Evolutionary conservation across 257 asterid genomes (phyloP).

Genomic region (Plantago elongata): DNA sequence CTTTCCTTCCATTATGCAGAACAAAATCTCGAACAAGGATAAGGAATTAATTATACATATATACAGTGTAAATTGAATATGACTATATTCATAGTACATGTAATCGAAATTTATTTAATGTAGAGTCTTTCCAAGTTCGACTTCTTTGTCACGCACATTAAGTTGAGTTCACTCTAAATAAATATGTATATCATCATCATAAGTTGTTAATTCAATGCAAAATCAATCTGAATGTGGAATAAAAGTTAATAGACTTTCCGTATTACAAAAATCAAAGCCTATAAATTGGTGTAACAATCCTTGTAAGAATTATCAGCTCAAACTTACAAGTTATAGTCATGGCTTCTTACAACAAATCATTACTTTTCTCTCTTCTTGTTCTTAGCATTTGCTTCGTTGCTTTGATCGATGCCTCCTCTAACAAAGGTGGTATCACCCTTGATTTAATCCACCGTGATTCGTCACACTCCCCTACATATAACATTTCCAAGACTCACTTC

Average conservation of each 20-base stretch:
- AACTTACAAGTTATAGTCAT: constrained; percentile 3
- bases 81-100: no score
- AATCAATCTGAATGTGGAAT: no score
- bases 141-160: no score
- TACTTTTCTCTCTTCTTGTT: constrained; percentile 2
- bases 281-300: constrained; percentile 16
- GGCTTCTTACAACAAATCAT: constrained; percentile 20
- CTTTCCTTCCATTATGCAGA: no score
- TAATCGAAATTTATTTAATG: no score
- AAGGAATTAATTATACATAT: no score
- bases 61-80: no score
- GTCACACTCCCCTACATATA: constrained; percentile 32
- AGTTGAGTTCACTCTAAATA: no score
- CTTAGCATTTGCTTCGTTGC: constrained; percentile 7
- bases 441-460: constrained; percentile 46
- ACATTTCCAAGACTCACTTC: constrained; percentile 27
- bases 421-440: constrained; percentile 36
- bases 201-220: no score
- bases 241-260: constrained; percentile 12
- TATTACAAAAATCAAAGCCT: constrained; percentile 9
- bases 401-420: constrained; percentile 3
- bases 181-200: no score
- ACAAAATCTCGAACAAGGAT: no score
- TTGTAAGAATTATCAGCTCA: background rate
- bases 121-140: no score